Conservation (phyloP, 202 grass and related monocot species). For the Hordeum pubiflorum region DNA sequence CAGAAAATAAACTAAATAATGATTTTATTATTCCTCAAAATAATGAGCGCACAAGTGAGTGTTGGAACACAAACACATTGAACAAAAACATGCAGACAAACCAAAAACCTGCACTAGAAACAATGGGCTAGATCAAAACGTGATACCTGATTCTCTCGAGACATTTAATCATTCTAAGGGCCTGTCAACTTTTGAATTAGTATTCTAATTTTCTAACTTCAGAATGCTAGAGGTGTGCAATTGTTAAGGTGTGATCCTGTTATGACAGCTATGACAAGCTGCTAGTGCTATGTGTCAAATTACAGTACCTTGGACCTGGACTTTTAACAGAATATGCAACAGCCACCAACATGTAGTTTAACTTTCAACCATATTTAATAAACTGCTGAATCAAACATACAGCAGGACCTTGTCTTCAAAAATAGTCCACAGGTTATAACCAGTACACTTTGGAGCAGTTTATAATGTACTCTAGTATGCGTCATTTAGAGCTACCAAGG, state of each 20-base stretch:
- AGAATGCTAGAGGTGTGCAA: neutral
- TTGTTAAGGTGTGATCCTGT: neutral
- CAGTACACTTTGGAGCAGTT: neutral
- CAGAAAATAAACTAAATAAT: neutral
- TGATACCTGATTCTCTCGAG: neutral
- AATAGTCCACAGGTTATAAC: neutral
- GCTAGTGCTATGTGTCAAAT: neutral
- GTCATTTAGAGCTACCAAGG: neutral
- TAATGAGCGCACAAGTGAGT: neutral
- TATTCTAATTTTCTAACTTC: conserved; percentile 1
- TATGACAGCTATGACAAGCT: neutral
- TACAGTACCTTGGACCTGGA: neutral
- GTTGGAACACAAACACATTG: neutral
- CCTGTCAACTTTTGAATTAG: neutral
- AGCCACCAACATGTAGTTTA: neutral
- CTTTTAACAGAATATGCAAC: neutral
- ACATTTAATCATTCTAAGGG: neutral
- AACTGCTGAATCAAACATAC: neutral
- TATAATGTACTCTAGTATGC: neutral
- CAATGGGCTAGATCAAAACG: neutral
- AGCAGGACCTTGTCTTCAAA: neutral
- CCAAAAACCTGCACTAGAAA: neutral
- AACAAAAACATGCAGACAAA: neutral
- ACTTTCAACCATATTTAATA: neutral
- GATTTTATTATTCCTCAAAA: neutral